These are phyloP conservation scores for Wickerhamomyces ciferrii DNA, from an alignment of 805 yeast species.

Conservation along the genomic window DNA sequence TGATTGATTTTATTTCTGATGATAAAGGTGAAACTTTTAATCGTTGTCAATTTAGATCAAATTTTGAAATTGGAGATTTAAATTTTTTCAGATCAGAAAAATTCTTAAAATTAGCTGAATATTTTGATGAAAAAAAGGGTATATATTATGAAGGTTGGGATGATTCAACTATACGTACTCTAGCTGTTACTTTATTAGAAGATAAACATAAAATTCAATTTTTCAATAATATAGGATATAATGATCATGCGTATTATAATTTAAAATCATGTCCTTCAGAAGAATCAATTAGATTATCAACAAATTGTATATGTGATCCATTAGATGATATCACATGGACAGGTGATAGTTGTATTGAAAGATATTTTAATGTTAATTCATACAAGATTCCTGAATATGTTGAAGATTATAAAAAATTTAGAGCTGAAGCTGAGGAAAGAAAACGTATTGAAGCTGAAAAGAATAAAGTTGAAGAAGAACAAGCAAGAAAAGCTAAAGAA, in stretches of 20 bases:
- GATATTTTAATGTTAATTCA: constrained; percentile 38
- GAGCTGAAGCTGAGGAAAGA: neutral
- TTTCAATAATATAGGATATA: constrained; percentile 77
- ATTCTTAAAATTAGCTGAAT: constrained; percentile 61
- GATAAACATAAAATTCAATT: constrained; percentile 62
- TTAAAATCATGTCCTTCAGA: constrained; percentile 61
- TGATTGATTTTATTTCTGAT: constrained; percentile 67
- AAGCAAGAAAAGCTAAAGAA: constrained; percentile 5
- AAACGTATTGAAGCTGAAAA: constrained; percentile 4
- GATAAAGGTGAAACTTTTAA: constrained; percentile 70
- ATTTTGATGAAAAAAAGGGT: constrained; percentile 69
- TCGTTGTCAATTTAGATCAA: constrained; percentile 85
- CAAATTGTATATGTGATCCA: constrained; percentile 73
- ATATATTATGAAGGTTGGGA: constrained; percentile 92
- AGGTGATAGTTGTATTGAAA: constrained; percentile 51
- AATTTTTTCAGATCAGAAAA: constrained; percentile 69
- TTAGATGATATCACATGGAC: constrained; percentile 67
- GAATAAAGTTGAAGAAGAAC: constrained; percentile 10
- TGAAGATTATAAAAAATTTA: neutral
- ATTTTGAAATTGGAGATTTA: constrained; percentile 76
- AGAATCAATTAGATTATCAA: constrained; percentile 44
- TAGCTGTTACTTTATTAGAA: constrained; percentile 72
- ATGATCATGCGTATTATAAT: constrained; percentile 61
- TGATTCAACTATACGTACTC: constrained; percentile 82
- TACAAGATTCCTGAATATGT: constrained; percentile 11